phyloP scores from a whole-genome alignment of 2,329 filamentous ascomycete genomes.

The Aureobasidium sp. region DNA sequence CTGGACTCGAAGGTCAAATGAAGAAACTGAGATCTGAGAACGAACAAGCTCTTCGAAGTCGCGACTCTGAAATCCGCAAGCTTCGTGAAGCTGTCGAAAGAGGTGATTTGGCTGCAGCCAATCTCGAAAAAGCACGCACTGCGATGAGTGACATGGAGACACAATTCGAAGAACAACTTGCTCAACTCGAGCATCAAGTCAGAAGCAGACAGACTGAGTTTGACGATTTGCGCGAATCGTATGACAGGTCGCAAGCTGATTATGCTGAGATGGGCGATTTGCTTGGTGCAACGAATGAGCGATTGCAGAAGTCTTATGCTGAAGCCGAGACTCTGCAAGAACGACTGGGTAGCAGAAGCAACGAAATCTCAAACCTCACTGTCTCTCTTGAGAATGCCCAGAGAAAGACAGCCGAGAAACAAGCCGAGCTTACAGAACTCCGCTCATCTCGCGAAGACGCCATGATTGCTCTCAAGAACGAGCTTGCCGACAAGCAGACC shows the following conservation, averaged over 20 bases:
- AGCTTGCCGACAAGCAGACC: background rate
- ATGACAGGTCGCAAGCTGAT: background rate
- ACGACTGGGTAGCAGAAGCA: background rate
- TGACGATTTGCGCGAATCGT: background rate
- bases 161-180: conserved; percentile 4
- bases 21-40: conserved; percentile 8
- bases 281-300: background rate
- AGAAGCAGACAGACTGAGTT: background rate
- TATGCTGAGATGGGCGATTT: conserved; percentile 5
- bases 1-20: conserved; percentile 10
- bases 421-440: conserved; percentile 3
- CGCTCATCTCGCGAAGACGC: background rate
- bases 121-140: background rate
- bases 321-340: background rate
- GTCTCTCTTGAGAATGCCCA: background rate
- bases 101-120: background rate
- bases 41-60: conserved; percentile 8
- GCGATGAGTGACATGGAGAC: conserved; percentile 7
- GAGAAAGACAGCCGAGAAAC: background rate
- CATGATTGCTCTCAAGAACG: background rate
- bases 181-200: background rate
- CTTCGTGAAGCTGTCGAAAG: conserved; percentile 9
- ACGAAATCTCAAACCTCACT: background rate
- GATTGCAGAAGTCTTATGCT: conserved; percentile 3
- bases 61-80: conserved; percentile 8